Conservation (phyloP, 225 moss, liverwort and hornwort genomes). For the Bryum argenteum region DNA sequence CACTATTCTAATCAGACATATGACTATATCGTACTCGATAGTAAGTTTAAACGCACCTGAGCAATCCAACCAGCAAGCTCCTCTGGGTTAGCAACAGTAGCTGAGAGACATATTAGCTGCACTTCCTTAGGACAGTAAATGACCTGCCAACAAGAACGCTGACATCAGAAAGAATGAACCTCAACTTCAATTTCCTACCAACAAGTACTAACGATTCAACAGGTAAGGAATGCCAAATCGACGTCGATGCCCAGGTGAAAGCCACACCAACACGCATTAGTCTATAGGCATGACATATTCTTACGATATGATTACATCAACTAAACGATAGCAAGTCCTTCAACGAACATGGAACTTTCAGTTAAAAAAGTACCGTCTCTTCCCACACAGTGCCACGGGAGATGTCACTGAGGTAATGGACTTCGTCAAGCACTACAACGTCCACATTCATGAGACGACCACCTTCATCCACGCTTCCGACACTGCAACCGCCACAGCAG, state of each 20-base stretch:
- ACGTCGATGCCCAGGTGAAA: slow-evolving; percentile 1
- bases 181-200: slow-evolving; percentile 7
- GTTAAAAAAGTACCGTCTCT: slow-evolving; percentile 66
- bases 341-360: slow-evolving; percentile 18
- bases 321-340: background rate
- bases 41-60: slow-evolving; percentile 45
- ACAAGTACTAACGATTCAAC: slow-evolving; percentile 6
- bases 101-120: slow-evolving; percentile 89
- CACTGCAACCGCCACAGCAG: slow-evolving; percentile 39
- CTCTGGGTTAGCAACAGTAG: slow-evolving; percentile 90
- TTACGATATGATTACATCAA: background rate
- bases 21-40: background rate
- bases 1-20: slow-evolving; percentile 1
- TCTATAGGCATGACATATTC: background rate
- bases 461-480: slow-evolving; percentile 71
- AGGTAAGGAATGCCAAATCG: background rate
- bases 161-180: slow-evolving; percentile 26
- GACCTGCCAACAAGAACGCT: slow-evolving; percentile 48
- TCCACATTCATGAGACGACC: slow-evolving; percentile 80
- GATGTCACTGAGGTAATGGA: slow-evolving; percentile 95
- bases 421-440: slow-evolving; percentile 89
- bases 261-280: background rate
- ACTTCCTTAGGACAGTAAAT: slow-evolving; percentile 94
- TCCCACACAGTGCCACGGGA: slow-evolving; percentile 98
- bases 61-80: slow-evolving; percentile 97